These are phyloP conservation scores for Kwoniella sp. DNA, from an alignment of 768 basidiomycete genomes.

Conservation along the genomic window DNA sequence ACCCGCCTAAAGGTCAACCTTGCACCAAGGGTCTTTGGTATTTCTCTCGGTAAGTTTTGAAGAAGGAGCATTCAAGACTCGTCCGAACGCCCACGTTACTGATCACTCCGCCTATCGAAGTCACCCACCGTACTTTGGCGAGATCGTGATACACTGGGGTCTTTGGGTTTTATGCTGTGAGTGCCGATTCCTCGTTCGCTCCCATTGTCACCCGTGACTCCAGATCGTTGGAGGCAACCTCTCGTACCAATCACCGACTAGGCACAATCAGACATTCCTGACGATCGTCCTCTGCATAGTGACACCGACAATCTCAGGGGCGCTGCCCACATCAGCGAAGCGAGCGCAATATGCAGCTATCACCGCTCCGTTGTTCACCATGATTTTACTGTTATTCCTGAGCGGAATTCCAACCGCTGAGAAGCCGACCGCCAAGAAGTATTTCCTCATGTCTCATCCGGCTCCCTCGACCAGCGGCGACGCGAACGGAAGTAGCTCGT, in stretches of 20 bases:
- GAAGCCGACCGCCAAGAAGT: conserved; percentile 66
- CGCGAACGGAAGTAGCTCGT: not conserved
- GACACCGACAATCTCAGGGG: conserved; percentile 63
- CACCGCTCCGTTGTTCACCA: conserved; percentile 67
- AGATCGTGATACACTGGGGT: conserved; percentile 59
- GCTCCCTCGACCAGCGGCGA: conserved; percentile 11
- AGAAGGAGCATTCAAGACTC: too few relatives aligned
- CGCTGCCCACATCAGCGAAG: conserved; percentile 58
- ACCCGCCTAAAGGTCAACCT: conserved; percentile 62
- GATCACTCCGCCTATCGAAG: conserved; percentile 59
- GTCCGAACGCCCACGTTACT: too few relatives aligned
- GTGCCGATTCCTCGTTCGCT: too few relatives aligned
- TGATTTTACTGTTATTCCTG: conserved; percentile 63
- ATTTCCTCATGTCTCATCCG: conserved; percentile 61
- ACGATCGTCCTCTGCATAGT: conserved; percentile 61
- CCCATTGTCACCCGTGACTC: too few relatives aligned
- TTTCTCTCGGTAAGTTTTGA: conserved; percentile 31
- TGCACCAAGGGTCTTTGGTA: conserved; percentile 56
- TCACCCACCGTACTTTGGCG: conserved; percentile 73
- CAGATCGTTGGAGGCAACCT: too few relatives aligned
- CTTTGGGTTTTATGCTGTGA: conserved; percentile 42
- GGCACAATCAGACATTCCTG: conserved; percentile 60
- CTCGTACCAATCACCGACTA: not conserved
- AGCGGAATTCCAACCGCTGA: conserved; percentile 72
- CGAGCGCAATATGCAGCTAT: conserved; percentile 66